Conservation (phyloP, 257 asterid genomes). For the Linaria vulgaris region DNA sequence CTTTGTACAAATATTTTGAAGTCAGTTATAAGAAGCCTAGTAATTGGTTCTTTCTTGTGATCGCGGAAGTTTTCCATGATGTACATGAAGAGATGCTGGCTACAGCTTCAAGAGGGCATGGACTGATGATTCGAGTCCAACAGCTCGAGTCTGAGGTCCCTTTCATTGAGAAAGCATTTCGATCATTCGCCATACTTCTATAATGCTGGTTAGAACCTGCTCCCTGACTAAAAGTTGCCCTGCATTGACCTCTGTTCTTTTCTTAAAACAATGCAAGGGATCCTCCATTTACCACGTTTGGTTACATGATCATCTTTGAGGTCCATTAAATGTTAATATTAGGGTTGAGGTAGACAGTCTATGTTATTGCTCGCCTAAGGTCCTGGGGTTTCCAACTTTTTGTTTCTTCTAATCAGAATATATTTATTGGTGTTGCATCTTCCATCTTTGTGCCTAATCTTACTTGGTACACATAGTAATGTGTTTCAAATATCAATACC, state of each 20-base stretch:
- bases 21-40: no score
- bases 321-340: background rate
- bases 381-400: slow-evolving; percentile 2
- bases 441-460: slow-evolving; percentile 8
- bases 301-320: background rate
- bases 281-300: background rate
- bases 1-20: no score
- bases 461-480: slow-evolving; percentile 23
- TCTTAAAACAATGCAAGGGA: no score
- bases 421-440: background rate
- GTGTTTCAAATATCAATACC: slow-evolving; percentile 23
- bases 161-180: slow-evolving; percentile 75
- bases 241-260: no score
- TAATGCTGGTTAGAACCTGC: slow-evolving; percentile 57
- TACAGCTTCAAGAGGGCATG: slow-evolving; percentile 92
- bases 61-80: slow-evolving; percentile 87
- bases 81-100: slow-evolving; percentile 87
- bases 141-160: slow-evolving; percentile 90
- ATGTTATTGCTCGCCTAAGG: background rate
- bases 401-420: background rate
- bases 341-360: background rate
- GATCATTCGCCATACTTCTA: slow-evolving; percentile 73
- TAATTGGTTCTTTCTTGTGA: no score
- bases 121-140: slow-evolving; percentile 72
- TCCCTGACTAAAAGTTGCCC: background rate